phyloP scores from a whole-genome alignment of 2,329 filamentous ascomycete species.

The Elsinoe batatas region DNA sequence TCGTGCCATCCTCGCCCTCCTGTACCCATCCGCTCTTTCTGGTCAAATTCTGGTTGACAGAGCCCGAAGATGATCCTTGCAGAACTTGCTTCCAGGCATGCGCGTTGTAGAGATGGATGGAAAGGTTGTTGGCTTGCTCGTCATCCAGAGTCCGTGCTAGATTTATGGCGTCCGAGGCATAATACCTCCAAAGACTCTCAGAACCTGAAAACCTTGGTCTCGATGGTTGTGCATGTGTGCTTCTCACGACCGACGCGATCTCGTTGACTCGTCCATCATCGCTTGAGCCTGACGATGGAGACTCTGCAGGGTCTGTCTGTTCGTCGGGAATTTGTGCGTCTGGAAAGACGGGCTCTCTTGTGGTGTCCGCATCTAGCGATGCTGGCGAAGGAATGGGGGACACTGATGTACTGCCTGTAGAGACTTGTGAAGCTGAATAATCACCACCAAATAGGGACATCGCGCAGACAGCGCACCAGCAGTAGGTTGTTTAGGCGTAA shows the following conservation, averaged over 20 bases:
- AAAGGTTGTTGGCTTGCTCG: conserved; percentile 55
- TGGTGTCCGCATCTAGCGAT: not conserved
- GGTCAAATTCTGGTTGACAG: conserved; percentile 25
- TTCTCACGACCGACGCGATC: too few relatives aligned
- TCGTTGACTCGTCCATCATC: not conserved
- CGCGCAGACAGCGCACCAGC: not conserved
- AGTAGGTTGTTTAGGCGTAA: not conserved
- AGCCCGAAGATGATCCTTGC: conserved; percentile 14
- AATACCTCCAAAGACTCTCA: conserved; percentile 54
- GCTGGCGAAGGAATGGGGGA: conserved; percentile 7
- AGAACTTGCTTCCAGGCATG: conserved; percentile 54
- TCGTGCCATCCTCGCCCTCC: conserved; percentile 23
- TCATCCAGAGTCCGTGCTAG: conserved; percentile 55
- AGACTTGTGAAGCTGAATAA: not conserved
- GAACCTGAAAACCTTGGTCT: conserved; percentile 54
- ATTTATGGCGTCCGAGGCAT: conserved; percentile 53
- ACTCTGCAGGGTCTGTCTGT: not conserved
- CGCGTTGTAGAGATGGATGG: conserved; percentile 69
- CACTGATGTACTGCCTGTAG: conserved; percentile 3
- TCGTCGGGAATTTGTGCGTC: not conserved
- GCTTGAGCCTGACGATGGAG: not conserved
- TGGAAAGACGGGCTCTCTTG: not conserved
- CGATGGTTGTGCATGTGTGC: not conserved
- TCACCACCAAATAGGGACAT: conserved; percentile 12
- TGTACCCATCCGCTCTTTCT: conserved; percentile 33